These are phyloP conservation scores for Colletotrichum ledebouriae DNA, from an alignment of 2,329 filamentous ascomycete genomes.

Conservation along the genomic window DNA sequence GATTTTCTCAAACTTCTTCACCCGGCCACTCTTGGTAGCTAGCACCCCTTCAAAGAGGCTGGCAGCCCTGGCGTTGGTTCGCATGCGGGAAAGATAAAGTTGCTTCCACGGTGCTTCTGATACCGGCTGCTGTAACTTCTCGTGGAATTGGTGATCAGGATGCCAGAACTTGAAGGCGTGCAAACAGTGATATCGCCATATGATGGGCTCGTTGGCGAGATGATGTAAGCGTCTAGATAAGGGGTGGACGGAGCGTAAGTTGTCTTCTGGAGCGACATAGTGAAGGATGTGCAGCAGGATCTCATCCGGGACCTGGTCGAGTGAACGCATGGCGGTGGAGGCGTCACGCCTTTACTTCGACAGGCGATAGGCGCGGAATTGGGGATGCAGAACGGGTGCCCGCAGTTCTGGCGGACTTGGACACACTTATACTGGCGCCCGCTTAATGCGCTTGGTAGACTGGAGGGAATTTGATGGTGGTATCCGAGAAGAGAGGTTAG, in stretches of 20 bases:
- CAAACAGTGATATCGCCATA: conserved; percentile 85
- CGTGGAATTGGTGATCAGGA: conserved; percentile 68
- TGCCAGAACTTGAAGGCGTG: conserved; percentile 82
- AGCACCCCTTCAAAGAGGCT: conserved; percentile 77
- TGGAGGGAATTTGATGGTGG: not conserved
- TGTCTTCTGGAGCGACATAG: conserved; percentile 69
- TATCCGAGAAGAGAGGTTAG: not conserved
- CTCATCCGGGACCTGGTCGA: conserved; percentile 80
- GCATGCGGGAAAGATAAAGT: conserved; percentile 71
- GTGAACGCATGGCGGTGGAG: conserved; percentile 49
- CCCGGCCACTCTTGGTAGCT: conserved; percentile 75
- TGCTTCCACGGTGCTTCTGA: conserved; percentile 79
- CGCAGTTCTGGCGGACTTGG: conserved; percentile 7
- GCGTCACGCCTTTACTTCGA: not conserved
- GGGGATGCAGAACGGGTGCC: conserved; percentile 5
- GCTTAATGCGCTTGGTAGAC: not conserved
- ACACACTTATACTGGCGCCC: conserved; percentile 21
- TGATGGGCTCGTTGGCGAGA: conserved; percentile 77
- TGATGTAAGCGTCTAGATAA: conserved; percentile 74
- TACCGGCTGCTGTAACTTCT: conserved; percentile 67
- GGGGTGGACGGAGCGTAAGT: conserved; percentile 61
- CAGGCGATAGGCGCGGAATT: not conserved
- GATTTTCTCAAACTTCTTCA: conserved; percentile 78
- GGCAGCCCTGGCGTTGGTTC: conserved; percentile 65
- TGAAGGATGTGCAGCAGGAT: conserved; percentile 84